Base-by-base conservation (phyloP, 148 eudicot species). In the Amaranthus cruentus region DNA sequence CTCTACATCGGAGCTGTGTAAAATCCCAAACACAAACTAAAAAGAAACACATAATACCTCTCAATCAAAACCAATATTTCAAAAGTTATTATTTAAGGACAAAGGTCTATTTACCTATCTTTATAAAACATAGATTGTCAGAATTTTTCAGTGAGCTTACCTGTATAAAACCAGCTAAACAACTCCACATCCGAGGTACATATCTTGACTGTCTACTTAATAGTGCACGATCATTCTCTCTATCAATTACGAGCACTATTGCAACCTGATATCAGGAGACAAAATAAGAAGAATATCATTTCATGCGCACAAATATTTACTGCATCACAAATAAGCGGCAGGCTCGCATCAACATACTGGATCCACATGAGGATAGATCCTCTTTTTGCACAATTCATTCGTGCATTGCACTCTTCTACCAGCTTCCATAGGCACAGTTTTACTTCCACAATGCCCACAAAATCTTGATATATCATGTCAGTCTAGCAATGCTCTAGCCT, bases 131-230 rank as follows among this genome's bases (percentile, higher is more conserved):
- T 48, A 73, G 44, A 14, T 15, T 43, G 5, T 15, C 57, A 53
- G 4, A 54, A 55, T 8, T 42, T 10, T 15, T 9, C 46, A 1
- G 66, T 44, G 53, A n/a, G 76, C 80, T 70, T 55, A 91, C 98
- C 98, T 95, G 96, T 62, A 90, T 86, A 79, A 95, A 95, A 62
- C 98, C 98, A 79, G 98, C 97, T 75, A 95, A 85, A 78, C 98
- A 95, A 73, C 98, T 91, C 98, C 98, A 95, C 97, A 95, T 91
- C 55, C 98, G 90, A 14, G 98, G 98, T 49, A 91, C 98, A 85
- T 82, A 95, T 83, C 97, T 91, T 46, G 97, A 87, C 61, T 95
- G 98, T 76, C 89, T 86, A 72, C 98, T 84, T 76, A 95, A 75
- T 65, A 95, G 84, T 66, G 87, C 97, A 70, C 96, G 88, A 75